Evolutionary conservation across 306 rosid genomes (phyloP).

Genomic region (Notholithocarpus densiflorus): DNA sequence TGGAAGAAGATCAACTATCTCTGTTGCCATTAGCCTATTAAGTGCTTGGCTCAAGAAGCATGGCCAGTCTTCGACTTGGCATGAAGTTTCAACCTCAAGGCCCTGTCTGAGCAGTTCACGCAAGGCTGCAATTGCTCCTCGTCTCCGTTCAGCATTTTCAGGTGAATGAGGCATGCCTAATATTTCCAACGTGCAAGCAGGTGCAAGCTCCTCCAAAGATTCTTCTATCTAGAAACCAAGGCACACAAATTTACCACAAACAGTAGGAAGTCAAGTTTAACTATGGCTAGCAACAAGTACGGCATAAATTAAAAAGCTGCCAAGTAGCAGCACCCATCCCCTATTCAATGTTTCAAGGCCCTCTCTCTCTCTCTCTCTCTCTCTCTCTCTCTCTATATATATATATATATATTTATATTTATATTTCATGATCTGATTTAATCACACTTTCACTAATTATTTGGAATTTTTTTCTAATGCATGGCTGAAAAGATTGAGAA

Average conservation of each 20-base stretch:
- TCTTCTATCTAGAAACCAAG: slow-evolving; percentile 74
- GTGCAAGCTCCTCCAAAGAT: slow-evolving; percentile 98
- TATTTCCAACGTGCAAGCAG: slow-evolving; percentile 91
- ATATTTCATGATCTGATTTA: neutral
- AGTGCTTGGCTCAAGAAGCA: slow-evolving; percentile 84
- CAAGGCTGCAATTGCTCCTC: slow-evolving; percentile 88
- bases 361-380: neutral
- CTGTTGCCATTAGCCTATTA: slow-evolving; percentile 65
- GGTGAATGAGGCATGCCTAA: slow-evolving; percentile 66
- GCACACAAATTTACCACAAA: slow-evolving; percentile 7
- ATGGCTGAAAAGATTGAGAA: neutral
- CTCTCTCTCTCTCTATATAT: too few species aligned
- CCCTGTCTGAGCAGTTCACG: slow-evolving; percentile 95
- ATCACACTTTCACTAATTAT: neutral
- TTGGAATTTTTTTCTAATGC: neutral
- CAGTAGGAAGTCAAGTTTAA: neutral
- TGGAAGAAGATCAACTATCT: slow-evolving; percentile 89
- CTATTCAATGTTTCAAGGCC: neutral
- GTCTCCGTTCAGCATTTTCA: slow-evolving; percentile 75
- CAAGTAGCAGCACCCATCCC: neutral
- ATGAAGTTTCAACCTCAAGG: slow-evolving; percentile 77
- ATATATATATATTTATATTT: neutral
- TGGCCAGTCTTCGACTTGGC: slow-evolving; percentile 95
- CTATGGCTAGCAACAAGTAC: neutral
- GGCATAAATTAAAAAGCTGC: neutral